Percentiles rank a stretch among this genome's conserved stretches.
Evolutionary conservation across 2,329 filamentous ascomycete genomes (phyloP).

Genomic region (Lojkania enalia): DNA sequence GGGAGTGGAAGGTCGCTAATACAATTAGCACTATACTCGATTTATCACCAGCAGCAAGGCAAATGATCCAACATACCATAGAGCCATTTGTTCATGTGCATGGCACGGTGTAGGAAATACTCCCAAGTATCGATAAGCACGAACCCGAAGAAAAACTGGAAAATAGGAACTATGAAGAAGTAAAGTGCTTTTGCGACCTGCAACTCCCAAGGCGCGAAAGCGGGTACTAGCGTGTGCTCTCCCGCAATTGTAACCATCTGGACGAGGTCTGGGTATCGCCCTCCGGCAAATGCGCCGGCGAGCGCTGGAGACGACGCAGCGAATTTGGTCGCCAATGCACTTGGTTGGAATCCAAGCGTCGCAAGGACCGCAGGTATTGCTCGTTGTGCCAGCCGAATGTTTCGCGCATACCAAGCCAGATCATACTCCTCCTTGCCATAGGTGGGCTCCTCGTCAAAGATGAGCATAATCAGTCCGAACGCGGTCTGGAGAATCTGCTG

Average conservation of each 20-base stretch:
- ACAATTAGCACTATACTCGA: slow-evolving; percentile 13
- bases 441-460: slow-evolving; percentile 74
- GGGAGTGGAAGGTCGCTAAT: slow-evolving; percentile 83
- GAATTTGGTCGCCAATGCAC: slow-evolving; percentile 74
- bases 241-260: slow-evolving; percentile 60
- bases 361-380: slow-evolving; percentile 73
- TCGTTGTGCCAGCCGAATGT: slow-evolving; percentile 76
- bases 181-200: slow-evolving; percentile 75
- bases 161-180: slow-evolving; percentile 71
- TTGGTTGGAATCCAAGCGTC: slow-evolving; percentile 74
- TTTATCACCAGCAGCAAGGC: background rate
- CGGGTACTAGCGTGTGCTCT: slow-evolving; percentile 59
- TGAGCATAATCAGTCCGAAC: slow-evolving; percentile 67
- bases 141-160: slow-evolving; percentile 78
- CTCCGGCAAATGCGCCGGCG: slow-evolving; percentile 76
- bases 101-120: slow-evolving; percentile 92
- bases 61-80: slow-evolving; percentile 84
- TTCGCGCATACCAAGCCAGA: slow-evolving; percentile 84
- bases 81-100: slow-evolving; percentile 97
- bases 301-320: slow-evolving; percentile 71
- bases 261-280: slow-evolving; percentile 73
- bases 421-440: slow-evolving; percentile 82
- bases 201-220: slow-evolving; percentile 85
- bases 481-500: slow-evolving; percentile 88
- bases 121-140: slow-evolving; percentile 93